Conservation (phyloP, 441 rosid species). For the Pelargonium cotyledonis region DNA sequence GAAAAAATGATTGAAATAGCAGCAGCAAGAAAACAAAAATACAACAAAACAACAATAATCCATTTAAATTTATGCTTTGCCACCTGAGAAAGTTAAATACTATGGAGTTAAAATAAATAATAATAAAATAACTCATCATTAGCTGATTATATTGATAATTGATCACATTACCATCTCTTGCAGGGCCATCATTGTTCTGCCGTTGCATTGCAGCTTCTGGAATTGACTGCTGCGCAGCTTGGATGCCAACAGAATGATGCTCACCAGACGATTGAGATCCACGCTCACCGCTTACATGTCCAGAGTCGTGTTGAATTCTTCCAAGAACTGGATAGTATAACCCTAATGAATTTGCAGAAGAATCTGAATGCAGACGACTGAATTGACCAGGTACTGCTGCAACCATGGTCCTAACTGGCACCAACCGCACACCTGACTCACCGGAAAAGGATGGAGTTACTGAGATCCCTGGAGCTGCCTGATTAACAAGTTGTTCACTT, state of each 20-base stretch:
- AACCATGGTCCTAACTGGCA: constrained; percentile 62
- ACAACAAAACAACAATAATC: not conserved
- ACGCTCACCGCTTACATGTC: constrained; percentile 29
- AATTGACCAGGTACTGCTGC: constrained; percentile 54
- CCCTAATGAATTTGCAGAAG: constrained; percentile 40
- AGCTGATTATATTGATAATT: constrained; percentile 1
- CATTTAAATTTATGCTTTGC: not conserved
- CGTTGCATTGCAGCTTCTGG: constrained; percentile 30
- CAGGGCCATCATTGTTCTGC: constrained; percentile 29
- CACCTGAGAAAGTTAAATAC: not conserved
- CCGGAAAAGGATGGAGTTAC: constrained; percentile 41
- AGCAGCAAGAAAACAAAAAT: not conserved
- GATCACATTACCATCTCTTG: constrained; percentile 41
- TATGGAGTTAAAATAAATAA: constrained; percentile 6
- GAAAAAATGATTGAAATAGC: not conserved
- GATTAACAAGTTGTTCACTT: constrained; percentile 30
- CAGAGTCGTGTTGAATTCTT: constrained; percentile 48
- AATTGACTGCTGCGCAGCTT: constrained; percentile 34
- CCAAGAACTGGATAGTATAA: constrained; percentile 48
- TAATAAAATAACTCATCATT: not conserved
- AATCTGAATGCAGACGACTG: constrained; percentile 46
- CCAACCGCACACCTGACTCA: constrained; percentile 55
- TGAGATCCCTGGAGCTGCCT: constrained; percentile 32
- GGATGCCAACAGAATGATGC: constrained; percentile 27
- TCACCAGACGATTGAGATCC: constrained; percentile 37